These are phyloP conservation scores for Pholiota adiposa DNA, from an alignment of 1,284 basidiomycete species.

Conservation along the genomic window DNA sequence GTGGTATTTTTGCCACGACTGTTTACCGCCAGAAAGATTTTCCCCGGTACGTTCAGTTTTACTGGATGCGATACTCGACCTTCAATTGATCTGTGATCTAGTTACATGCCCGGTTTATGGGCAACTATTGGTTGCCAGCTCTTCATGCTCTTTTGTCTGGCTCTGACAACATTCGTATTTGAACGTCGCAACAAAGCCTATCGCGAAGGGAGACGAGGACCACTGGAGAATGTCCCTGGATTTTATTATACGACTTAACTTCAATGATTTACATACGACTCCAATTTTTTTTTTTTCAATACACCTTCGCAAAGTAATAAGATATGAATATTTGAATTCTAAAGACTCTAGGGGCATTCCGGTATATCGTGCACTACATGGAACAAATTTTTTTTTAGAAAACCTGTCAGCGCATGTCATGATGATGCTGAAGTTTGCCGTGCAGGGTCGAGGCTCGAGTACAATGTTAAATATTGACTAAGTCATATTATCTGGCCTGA, in stretches of 20 bases:
- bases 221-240: conserved; percentile 32
- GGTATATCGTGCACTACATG: too few species aligned
- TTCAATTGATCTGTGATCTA: background rate
- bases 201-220: conserved; percentile 30
- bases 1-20: conserved; percentile 32
- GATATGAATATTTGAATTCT: too few species aligned
- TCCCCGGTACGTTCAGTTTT: conserved; percentile 15
- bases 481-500: too few species aligned
- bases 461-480: too few species aligned
- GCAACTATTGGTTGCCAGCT: conserved; percentile 26
- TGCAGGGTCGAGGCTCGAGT: too few species aligned
- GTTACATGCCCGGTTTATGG: conserved; percentile 25
- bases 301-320: too few species aligned
- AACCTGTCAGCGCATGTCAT: too few species aligned
- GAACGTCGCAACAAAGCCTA: conserved; percentile 30
- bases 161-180: conserved; percentile 25
- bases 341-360: too few species aligned
- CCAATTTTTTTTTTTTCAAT: too few species aligned
- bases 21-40: conserved; percentile 30
- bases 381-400: too few species aligned
- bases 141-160: conserved; percentile 16
- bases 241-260: conserved; percentile 36
- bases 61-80: too few species aligned
- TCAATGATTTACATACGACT: background rate
- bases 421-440: too few species aligned